These are phyloP conservation scores for Stephania yunnanensis DNA, from an alignment of 164 flowering plant genomes.

Conservation along the genomic window DNA sequence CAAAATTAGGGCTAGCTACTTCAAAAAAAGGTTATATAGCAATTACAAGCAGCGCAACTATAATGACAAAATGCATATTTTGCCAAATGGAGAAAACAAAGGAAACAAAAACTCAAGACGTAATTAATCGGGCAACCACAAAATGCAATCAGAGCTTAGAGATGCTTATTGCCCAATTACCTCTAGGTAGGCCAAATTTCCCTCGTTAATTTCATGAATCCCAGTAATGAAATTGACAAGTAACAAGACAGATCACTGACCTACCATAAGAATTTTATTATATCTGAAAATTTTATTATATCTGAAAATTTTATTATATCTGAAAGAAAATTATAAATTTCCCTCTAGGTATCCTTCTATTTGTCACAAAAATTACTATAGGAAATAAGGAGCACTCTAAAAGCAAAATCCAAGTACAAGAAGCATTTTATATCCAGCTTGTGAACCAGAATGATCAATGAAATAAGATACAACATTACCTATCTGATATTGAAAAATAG, in stretches of 20 bases:
- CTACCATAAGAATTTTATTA: background rate
- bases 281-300: background rate
- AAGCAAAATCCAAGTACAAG: conserved; percentile 86
- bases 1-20: too few species aligned
- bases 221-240: background rate
- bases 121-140: background rate
- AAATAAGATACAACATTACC: conserved; percentile 13
- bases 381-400: conserved; percentile 90
- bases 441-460: conserved; percentile 62
- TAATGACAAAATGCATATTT: too few species aligned
- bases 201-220: conserved; percentile 53
- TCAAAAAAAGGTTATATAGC: too few species aligned
- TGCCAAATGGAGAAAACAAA: too few species aligned
- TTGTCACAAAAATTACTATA: conserved; percentile 91
- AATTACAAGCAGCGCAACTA: too few species aligned
- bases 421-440: conserved; percentile 98
- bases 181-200: conserved; percentile 79
- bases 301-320: too few species aligned
- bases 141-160: conserved; percentile 45
- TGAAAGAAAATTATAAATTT: background rate
- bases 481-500: background rate
- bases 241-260: background rate
- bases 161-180: conserved; percentile 85
- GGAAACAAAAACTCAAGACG: too few species aligned
- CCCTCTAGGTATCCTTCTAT: conserved; percentile 54